phyloP scores from a whole-genome alignment of 192 early-diverging fungal genomes.

The Rhizoclosmatium globosum region DNA sequence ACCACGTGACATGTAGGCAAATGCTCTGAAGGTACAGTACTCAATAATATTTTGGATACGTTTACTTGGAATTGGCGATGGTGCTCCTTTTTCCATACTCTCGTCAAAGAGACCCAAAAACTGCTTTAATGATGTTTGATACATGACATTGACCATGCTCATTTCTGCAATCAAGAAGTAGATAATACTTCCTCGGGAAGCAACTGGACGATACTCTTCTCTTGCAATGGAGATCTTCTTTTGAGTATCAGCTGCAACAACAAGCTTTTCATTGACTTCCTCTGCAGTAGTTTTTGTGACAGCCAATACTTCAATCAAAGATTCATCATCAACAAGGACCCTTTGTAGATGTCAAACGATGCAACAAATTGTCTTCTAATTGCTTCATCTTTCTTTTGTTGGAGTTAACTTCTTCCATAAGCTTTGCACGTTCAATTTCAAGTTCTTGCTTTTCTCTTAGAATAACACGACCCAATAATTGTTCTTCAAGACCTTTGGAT shows the following conservation, averaged over 20 bases:
- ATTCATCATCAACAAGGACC: slow-evolving; percentile 74
- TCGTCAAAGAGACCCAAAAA: slow-evolving; percentile 75
- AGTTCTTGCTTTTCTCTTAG: slow-evolving; percentile 74
- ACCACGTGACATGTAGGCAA: slow-evolving; percentile 65
- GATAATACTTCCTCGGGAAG: slow-evolving; percentile 66
- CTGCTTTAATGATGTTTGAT: slow-evolving; percentile 71
- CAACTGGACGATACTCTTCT: slow-evolving; percentile 73
- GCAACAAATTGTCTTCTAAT: slow-evolving; percentile 71
- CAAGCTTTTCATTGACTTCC: slow-evolving; percentile 72
- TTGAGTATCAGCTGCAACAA: slow-evolving; percentile 71
- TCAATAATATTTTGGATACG: slow-evolving; percentile 75
- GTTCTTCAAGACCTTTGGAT: slow-evolving; percentile 68
- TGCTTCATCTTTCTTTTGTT: slow-evolving; percentile 77
- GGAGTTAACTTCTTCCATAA: slow-evolving; percentile 70
- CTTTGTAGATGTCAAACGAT: slow-evolving; percentile 70
- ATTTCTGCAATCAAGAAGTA: slow-evolving; percentile 77
- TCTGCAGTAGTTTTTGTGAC: slow-evolving; percentile 70
- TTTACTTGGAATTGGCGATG: slow-evolving; percentile 71
- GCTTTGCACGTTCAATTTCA: slow-evolving; percentile 69
- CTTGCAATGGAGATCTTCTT: slow-evolving; percentile 71
- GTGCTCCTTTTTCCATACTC: slow-evolving; percentile 68
- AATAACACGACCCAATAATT: slow-evolving; percentile 70
- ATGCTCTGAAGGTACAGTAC: slow-evolving; percentile 68
- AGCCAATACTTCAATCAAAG: slow-evolving; percentile 71
- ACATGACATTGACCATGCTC: slow-evolving; percentile 75